Conservation (phyloP, 2,329 filamentous ascomycete genomes). For the Colletotrichum paranaense region DNA sequence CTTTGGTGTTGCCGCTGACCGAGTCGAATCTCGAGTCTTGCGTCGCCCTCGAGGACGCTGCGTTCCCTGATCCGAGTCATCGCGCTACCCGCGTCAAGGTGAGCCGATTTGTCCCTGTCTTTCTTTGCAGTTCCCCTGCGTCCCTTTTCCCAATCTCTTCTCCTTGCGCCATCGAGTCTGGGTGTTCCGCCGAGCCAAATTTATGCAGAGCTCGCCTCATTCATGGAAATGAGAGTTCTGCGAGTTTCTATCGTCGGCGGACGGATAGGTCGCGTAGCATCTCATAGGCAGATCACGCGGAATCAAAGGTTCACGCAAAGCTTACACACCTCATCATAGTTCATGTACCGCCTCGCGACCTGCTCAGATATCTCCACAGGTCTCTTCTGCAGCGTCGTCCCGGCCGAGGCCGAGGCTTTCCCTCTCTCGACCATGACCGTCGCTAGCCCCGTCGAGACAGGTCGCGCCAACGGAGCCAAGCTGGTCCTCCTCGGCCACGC, state of each 20-base stretch:
- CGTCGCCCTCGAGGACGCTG: constrained; percentile 64
- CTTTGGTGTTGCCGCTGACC: constrained; percentile 80
- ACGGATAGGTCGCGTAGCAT: background rate
- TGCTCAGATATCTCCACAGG: constrained; percentile 84
- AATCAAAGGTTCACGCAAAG: background rate
- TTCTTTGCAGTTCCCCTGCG: background rate
- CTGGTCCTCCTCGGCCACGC: constrained; percentile 81
- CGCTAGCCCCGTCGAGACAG: constrained; percentile 69
- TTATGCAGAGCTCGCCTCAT: background rate
- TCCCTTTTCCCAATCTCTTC: background rate
- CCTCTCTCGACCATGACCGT: constrained; percentile 63
- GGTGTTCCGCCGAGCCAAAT: background rate
- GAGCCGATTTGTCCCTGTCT: constrained; percentile 36
- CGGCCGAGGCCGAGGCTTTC: constrained; percentile 58
- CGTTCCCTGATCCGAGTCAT: constrained; percentile 61
- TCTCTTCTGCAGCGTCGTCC: constrained; percentile 76
- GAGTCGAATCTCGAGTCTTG: constrained; percentile 72
- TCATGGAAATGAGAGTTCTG: background rate
- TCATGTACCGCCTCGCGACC: constrained; percentile 78
- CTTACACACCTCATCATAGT: constrained; percentile 57
- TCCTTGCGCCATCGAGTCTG: no score
- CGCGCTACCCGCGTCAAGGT: constrained; percentile 67
- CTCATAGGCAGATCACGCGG: background rate
- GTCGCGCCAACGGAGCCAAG: constrained; percentile 64
- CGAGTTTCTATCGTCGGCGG: background rate